These are phyloP conservation scores for Tylopilus orsonianus DNA, from an alignment of 1,284 basidiomycete species.

Conservation along the genomic window DNA sequence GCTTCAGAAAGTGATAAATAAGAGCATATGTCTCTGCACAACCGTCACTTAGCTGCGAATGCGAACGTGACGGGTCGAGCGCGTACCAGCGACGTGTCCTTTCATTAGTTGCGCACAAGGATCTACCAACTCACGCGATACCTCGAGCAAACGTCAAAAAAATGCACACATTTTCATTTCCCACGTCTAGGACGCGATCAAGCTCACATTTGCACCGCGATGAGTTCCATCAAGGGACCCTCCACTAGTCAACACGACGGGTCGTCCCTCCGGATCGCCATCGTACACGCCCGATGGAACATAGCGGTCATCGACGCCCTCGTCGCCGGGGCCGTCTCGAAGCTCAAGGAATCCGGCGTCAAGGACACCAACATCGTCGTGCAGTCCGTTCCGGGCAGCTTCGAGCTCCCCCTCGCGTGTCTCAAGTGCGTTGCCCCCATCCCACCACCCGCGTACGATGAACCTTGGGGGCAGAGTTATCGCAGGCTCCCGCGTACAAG, in stretches of 20 bases:
- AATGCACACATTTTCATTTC: conserved; percentile 11
- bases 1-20: conserved; percentile 68
- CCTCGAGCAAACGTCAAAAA: background rate
- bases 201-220: conserved; percentile 25
- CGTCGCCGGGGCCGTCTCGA: conserved; percentile 72
- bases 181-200: too few species aligned
- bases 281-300: conserved; percentile 96
- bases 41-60: conserved; percentile 13
- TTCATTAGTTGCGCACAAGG: conserved; percentile 39
- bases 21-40: conserved; percentile 65
- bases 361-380: conserved; percentile 88
- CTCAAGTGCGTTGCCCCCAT: conserved; percentile 55
- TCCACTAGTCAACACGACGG: conserved; percentile 72
- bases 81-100: conserved; percentile 48
- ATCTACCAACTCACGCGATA: conserved; percentile 2
- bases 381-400: conserved; percentile 92
- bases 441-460: background rate
- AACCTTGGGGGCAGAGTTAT: conserved; percentile 60
- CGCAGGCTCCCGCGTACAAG: conserved; percentile 80
- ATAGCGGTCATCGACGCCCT: conserved; percentile 82
- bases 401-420: conserved; percentile 87
- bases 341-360: conserved; percentile 83
- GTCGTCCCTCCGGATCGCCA: conserved; percentile 77
- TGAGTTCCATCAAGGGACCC: conserved; percentile 77
- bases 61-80: background rate